A percentile compares a stretch with the other conserved stretches of the same genome.
Evolutionary conservation across 495 filamentous ascomycete species (phyloP).

Genomic region (Thozetella sp.): DNA sequence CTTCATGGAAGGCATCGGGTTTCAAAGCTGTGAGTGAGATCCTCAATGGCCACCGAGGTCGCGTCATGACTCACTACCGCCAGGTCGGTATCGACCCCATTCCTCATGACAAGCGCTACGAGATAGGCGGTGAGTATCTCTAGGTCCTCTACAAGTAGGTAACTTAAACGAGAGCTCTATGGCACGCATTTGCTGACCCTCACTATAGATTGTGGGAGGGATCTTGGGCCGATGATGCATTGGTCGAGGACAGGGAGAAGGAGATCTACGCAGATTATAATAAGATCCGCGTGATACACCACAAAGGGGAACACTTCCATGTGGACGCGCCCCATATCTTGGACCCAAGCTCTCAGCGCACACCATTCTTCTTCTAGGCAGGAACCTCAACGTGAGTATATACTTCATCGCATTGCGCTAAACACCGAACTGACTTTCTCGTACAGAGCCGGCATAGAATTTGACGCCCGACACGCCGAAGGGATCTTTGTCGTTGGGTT

Average conservation of each 20-base stretch:
- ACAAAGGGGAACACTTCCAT: background rate
- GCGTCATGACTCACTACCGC: too few relatives aligned
- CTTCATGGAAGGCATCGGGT: too few relatives aligned
- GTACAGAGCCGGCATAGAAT: background rate
- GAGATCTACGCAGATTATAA: background rate
- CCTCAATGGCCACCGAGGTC: background rate
- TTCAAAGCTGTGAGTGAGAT: too few relatives aligned
- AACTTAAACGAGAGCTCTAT: too few relatives aligned
- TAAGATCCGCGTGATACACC: background rate
- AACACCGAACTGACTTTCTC: too few relatives aligned
- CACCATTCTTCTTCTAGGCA: background rate
- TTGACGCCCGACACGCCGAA: background rate
- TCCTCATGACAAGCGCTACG: background rate
- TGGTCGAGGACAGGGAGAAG: background rate
- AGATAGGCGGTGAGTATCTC: too few relatives aligned
- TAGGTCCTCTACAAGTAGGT: too few relatives aligned
- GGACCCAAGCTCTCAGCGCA: background rate
- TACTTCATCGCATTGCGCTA: too few relatives aligned
- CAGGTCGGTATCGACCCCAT: background rate
- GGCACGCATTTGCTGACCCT: background rate
- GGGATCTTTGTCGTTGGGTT: background rate
- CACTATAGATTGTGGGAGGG: background rate
- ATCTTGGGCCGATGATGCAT: background rate
- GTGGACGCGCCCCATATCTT: background rate
- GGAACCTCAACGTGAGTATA: too few relatives aligned